Conservation (phyloP, 176 grass and related monocot genomes). For the Oryza coarctata region DNA sequence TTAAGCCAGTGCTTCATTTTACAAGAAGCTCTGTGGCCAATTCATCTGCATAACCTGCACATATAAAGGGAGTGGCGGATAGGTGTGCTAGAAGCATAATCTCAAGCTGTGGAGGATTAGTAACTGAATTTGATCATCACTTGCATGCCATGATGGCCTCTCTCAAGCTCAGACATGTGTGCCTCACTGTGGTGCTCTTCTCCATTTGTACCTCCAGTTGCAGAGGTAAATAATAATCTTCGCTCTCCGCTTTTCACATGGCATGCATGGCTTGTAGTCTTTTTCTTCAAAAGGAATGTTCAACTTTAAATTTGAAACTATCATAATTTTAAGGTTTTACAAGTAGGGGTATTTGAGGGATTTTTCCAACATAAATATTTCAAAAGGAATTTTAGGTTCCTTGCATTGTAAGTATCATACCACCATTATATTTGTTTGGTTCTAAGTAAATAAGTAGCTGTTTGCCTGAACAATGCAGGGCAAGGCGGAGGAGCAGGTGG, state of each 20-base stretch:
- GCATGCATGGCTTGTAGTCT: not conserved
- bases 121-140: not conserved
- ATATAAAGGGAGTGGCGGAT: not conserved
- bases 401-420: not conserved
- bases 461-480: conserved; percentile 37
- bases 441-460: not conserved
- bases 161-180: conserved; percentile 31
- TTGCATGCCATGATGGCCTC: conserved; percentile 55
- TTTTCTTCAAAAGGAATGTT: not conserved
- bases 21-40: conserved; percentile 9
- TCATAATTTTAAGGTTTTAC: not conserved
- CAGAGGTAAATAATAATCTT: conserved; percentile 40
- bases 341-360: not conserved
- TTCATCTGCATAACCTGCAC: conserved; percentile 17
- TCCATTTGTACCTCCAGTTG: conserved; percentile 43
- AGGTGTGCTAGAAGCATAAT: not conserved
- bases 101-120: not conserved
- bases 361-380: not conserved
- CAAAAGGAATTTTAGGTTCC: not conserved
- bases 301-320: not conserved
- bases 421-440: not conserved
- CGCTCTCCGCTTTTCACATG: not conserved
- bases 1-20: not conserved
- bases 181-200: conserved; percentile 33
- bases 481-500: conserved; percentile 40